Evolutionary conservation across 23 red algal genomes (phyloP).

Genomic region (Agarophyton chilense): DNA sequence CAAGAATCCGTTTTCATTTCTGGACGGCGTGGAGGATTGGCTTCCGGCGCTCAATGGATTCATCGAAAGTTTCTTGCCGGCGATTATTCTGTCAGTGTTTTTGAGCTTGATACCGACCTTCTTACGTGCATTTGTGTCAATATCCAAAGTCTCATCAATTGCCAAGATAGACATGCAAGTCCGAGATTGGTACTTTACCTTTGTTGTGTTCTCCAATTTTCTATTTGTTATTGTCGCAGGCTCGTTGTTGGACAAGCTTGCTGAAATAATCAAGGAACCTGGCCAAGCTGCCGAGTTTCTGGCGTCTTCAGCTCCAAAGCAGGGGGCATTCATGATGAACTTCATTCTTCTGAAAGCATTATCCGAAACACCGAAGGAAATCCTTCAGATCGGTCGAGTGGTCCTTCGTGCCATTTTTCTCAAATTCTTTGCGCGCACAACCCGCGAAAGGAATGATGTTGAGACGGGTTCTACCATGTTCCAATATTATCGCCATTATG

Average conservation of each 20-base stretch:
- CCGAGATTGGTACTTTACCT: constrained; percentile 69
- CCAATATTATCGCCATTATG: constrained; percentile 52
- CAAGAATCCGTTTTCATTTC: constrained; percentile 52
- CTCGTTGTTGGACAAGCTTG: constrained; percentile 37
- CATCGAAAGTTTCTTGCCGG: constrained; percentile 60
- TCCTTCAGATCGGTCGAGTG: constrained; percentile 62
- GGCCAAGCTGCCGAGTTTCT: constrained; percentile 48
- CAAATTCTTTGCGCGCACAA: constrained; percentile 64
- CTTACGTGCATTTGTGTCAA: constrained; percentile 35
- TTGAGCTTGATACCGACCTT: constrained; percentile 57
- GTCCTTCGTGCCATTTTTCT: constrained; percentile 30
- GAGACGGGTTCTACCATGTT: constrained; percentile 48
- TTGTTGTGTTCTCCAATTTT: constrained; percentile 68
- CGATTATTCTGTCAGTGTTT: constrained; percentile 64
- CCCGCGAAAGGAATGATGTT: constrained; percentile 52
- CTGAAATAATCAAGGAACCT: constrained; percentile 23
- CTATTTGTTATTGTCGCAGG: constrained; percentile 72
- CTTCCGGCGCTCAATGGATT: constrained; percentile 17
- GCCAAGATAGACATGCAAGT: constrained; percentile 47
- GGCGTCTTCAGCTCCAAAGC: constrained; percentile 41
- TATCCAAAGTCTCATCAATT: constrained; percentile 37
- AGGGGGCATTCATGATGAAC: constrained; percentile 75
- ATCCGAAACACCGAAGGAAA: constrained; percentile 29
- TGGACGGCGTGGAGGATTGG: constrained; percentile 38
- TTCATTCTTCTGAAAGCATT: constrained; percentile 67